Percentiles rank a stretch among this genome's conserved stretches.
phyloP scores from a whole-genome alignment of 148 eudicot species.

The Vaccinium darrowii region DNA sequence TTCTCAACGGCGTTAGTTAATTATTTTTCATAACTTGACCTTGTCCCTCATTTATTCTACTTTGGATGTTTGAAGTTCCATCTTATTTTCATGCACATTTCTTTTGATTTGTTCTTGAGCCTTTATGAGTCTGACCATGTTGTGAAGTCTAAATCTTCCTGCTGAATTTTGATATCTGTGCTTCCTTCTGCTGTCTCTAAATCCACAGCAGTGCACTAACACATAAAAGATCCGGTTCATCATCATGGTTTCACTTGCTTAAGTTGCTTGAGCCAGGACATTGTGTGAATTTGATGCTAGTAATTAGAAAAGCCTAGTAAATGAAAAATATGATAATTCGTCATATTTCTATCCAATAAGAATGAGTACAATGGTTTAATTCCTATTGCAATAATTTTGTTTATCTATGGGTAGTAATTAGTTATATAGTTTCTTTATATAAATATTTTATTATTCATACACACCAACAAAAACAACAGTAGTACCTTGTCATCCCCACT shows the following conservation, averaged over 20 bases:
- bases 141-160: not conserved
- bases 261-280: not conserved
- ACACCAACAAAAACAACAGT: not conserved
- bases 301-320: not conserved
- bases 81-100: not conserved
- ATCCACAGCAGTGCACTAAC: not conserved
- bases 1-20: not conserved
- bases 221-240: not conserved
- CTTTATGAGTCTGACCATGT: not conserved
- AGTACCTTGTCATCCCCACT: not conserved
- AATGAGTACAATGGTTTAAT: not conserved
- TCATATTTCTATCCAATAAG: not conserved
- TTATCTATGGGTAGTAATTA: not conserved
- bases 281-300: not conserved
- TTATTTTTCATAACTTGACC: not conserved
- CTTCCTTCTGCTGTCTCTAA: not conserved
- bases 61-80: slow-evolving; percentile 1
- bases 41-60: not conserved
- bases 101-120: not conserved
- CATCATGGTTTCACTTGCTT: not conserved
- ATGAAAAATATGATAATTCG: not conserved
- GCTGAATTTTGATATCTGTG: not conserved
- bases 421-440: not conserved
- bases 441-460: not conserved
- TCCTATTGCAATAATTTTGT: not conserved